Evolutionary conservation across 768 basidiomycete genomes (phyloP), one percentile per base, ranked within the genome.

Genomic region (Leucocoprinus sp.): DNA sequence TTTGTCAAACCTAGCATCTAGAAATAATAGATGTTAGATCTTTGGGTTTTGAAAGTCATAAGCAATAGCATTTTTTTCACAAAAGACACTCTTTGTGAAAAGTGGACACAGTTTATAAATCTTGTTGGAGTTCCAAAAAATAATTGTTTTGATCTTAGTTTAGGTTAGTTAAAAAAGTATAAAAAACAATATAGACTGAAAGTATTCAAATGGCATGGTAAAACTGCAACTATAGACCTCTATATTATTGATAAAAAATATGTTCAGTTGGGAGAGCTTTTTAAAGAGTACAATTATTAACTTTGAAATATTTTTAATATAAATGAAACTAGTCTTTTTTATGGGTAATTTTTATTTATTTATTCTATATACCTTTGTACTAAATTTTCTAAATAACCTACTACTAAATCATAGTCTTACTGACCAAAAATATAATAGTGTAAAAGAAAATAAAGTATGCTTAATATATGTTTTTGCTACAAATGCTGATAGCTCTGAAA

Each of bases 281-380:
- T 64, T 8, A 26, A 49, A 35, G 46, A 55, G 14, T 8, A 29
- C 38, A 50, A 52, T 0, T 65, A 61, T 37, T 3, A 43, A 18
- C 27, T 44, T 11, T 23, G 44, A 23, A 57, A 66, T 43, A 52
- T 62, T n/a, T 68, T 60, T 42, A 68, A 67, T 49, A 54, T 57
- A 43, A 64, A 68, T 47, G 58, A 65, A 42, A 58, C 57, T 0
- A 50, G 56, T 0, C 42, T 63, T 0, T 64, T 65, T 42, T 64
- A 57, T 54, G 57, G 8, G 43, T 64, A 17, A n/a, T n/a, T 52
- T 53, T 28, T 27, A 35, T 29, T 49, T 26, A 18, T 48, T 24
- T 17, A 31, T 37, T 43, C 37, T 27, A 12, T 29, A 40, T 15
- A 38, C 23, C 31, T 14, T n/a, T 8, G 17, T 17, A 37, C n/a